These are phyloP conservation scores for Neonectria magnoliae DNA, from an alignment of 2,329 filamentous ascomycete species.

Conservation along the genomic window DNA sequence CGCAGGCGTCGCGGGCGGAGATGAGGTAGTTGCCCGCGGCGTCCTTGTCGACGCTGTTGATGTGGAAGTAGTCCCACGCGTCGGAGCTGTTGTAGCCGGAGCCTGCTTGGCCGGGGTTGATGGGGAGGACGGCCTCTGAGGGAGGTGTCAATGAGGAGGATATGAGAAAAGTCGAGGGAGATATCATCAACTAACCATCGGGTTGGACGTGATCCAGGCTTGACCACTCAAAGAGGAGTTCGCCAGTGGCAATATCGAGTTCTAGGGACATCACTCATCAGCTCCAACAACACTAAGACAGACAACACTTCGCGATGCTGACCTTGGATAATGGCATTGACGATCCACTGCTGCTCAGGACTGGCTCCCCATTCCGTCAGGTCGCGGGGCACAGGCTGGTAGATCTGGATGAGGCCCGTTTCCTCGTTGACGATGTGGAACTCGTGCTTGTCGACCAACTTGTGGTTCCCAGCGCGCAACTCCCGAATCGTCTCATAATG, in stretches of 20 bases:
- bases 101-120: slow-evolving; percentile 55
- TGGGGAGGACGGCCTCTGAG: slow-evolving; percentile 56
- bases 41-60: slow-evolving; percentile 67
- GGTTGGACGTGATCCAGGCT: slow-evolving; percentile 42
- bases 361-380: slow-evolving; percentile 57
- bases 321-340: slow-evolving; percentile 65
- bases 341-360: slow-evolving; percentile 64
- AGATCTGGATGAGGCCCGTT: slow-evolving; percentile 64
- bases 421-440: slow-evolving; percentile 63
- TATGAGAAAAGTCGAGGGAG: too few species aligned
- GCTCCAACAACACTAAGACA: background rate
- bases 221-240: slow-evolving; percentile 60
- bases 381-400: slow-evolving; percentile 59
- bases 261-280: slow-evolving; percentile 45
- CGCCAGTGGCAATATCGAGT: slow-evolving; percentile 60
- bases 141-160: background rate
- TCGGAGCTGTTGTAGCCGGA: slow-evolving; percentile 43
- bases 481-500: slow-evolving; percentile 65
- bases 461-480: slow-evolving; percentile 61
- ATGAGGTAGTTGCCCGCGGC: slow-evolving; percentile 60
- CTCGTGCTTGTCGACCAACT: slow-evolving; percentile 64
- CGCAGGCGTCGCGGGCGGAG: slow-evolving; percentile 60
- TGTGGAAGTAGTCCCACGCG: slow-evolving; percentile 68
- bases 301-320: slow-evolving; percentile 22
- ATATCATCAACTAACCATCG: slow-evolving; percentile 28